Evolutionary conservation across 352 stramenopile genomes (phyloP), one percentile per base, ranked within the genome.

Genomic region (Pythium dissotocum): DNA sequence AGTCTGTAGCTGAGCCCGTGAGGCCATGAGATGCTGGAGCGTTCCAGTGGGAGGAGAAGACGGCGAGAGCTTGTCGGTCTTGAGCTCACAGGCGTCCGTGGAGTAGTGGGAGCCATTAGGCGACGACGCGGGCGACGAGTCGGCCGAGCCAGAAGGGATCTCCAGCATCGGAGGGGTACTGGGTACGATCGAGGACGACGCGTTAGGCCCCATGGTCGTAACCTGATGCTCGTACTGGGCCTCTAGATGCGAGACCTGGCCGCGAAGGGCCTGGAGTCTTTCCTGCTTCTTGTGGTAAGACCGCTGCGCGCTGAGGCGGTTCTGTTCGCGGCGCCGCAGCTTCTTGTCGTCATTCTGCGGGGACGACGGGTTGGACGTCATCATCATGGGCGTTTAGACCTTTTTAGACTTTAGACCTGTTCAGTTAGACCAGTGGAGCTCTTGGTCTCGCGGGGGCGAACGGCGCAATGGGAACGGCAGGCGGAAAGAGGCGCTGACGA

Each of bases 241-340:
- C 49, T 79, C 69, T 35, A 79, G 66, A 33, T 58, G 66, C 52
- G 65, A 32, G 48, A 79, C 73, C 62, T 77, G 69, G 28, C 58
- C 28, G 12, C 73, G 73, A 53, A 79, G 66, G 54, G 63, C 38
- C 33, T 73, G 44, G 14, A 79, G 63, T 28, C 63, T 56, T 32
- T 75, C 71, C 65, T 78, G 60, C 42, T 79, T 79, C 58, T 74
- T 74, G 70, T 79, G 73, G 62, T 79, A 79, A 21, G 73, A 77
- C 42, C 71, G 73, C 64, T 79, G 73, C 1, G 73, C 73, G 44
- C 73, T 79, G 40, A 79, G 69, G 12, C 73, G 65, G 65, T 79
- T 79, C 63, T 79, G 73, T 44, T 79, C 73, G 62, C 73, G 73
- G 21, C 73, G 73, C n/a, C 73, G 69, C 18, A 67, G 66, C 59